Evolutionary conservation across 306 rosid species (phyloP).

Genomic region (Astragalus glycyphyllos): DNA sequence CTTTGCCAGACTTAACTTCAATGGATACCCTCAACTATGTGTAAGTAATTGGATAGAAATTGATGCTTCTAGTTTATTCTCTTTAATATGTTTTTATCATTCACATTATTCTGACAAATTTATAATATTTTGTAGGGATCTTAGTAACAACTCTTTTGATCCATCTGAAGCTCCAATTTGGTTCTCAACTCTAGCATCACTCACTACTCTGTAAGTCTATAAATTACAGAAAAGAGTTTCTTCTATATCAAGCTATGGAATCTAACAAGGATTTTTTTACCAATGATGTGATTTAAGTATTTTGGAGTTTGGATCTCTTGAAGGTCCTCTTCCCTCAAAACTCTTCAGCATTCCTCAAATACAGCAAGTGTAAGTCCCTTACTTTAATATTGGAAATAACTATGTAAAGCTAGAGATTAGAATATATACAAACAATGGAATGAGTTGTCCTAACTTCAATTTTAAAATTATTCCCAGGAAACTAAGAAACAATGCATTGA

Average conservation of each 20-base stretch:
- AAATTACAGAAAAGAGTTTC: slow-evolving; percentile 14
- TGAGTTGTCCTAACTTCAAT: slow-evolving; percentile 21
- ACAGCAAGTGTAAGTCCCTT: slow-evolving; percentile 85
- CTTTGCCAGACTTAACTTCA: slow-evolving; percentile 73
- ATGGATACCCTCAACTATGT: slow-evolving; percentile 73
- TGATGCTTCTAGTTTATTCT: slow-evolving; percentile 29
- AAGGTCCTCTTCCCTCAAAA: slow-evolving; percentile 72
- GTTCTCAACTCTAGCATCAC: slow-evolving; percentile 66
- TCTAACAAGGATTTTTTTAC: slow-evolving; percentile 32
- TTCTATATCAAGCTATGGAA: slow-evolving; percentile 1
- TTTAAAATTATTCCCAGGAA: slow-evolving; percentile 58
- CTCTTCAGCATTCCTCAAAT: slow-evolving; percentile 73
- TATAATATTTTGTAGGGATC: slow-evolving; percentile 65
- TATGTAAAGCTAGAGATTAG: slow-evolving; percentile 18
- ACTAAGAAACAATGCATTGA: slow-evolving; percentile 68
- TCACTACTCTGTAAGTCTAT: slow-evolving; percentile 85
- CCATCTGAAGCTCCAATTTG: slow-evolving; percentile 75
- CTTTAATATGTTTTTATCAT: slow-evolving; percentile 30
- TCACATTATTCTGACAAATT: slow-evolving; percentile 27
- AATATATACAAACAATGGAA: slow-evolving; percentile 14
- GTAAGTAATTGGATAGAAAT: slow-evolving; percentile 57
- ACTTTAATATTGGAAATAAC: slow-evolving; percentile 7
- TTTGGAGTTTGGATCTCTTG: slow-evolving; percentile 76
- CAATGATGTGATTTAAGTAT: slow-evolving; percentile 48
- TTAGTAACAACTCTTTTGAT: slow-evolving; percentile 81